Evolutionary conservation across 140 eudicot genomes (phyloP), one percentile per base, ranked within the genome.

Genomic region (Anethum foeniculum): DNA sequence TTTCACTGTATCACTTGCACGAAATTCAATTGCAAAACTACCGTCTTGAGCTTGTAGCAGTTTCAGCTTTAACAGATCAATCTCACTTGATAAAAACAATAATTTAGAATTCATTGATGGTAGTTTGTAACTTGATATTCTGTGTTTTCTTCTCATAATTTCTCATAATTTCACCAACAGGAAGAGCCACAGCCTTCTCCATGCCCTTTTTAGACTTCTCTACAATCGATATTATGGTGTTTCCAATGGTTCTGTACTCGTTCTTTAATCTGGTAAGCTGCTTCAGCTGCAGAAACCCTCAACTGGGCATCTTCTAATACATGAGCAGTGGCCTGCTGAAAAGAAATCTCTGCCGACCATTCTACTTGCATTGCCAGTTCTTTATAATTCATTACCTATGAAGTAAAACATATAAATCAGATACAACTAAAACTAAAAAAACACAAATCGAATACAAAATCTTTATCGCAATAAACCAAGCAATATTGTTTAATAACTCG

Each of bases 351-450:
- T 74, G 85, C 88, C 76, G 81, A 74, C 77, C 54, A 81, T 82
- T 85, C 88, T 46, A 85, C 88, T 64, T 85, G 80, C 80, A 85
- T 85, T 46, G 85, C 88, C 82, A 85, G 85, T 78, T 85, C 88
- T 78, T 34, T 34, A 1, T 34, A 34, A 34, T 34, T 34, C 38
- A 34, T 34, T 34, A 34, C 3, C 38, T 34, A 3, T 34, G 38
- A 34, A 34, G 1, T 34, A 3, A 34, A 34, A 34, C 3, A 34
- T 34, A 34, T 3, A 34, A 34, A 34, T 34, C 38, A 34, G 38
- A 34, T 34, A 34, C 38, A 34, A 34, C 3, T 34, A 34, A 34
- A 34, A 34, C 38, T 34, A 34, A 34, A 34, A 34, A 34, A 34
- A 34, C 38, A 34, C 38, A 34, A 34, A 34, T 34, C 38, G 3